Percentiles rank a stretch among this genome's conserved stretches.
These are phyloP conservation scores for Trypanosoma boissoni DNA, from an alignment of 208 protist species.

Conservation along the genomic window DNA sequence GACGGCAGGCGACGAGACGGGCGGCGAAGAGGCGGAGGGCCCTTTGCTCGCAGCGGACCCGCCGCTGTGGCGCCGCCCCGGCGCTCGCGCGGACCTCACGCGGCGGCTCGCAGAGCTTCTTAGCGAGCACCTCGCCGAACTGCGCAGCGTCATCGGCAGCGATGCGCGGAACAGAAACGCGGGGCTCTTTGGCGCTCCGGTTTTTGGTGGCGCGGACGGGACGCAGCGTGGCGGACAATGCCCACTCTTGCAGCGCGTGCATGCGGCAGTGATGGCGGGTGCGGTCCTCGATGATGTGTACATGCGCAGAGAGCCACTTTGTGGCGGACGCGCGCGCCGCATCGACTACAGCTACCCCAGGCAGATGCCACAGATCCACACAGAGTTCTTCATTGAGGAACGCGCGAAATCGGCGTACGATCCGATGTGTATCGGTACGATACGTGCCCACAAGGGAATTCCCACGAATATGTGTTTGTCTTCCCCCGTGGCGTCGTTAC, in stretches of 20 bases:
- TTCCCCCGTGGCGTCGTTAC: too few species aligned
- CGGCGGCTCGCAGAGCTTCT: slow-evolving; percentile 9
- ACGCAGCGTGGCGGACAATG: neutral
- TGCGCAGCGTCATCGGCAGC: neutral
- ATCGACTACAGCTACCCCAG: slow-evolving; percentile 42
- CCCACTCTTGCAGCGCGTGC: neutral
- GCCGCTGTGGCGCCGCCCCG: too few species aligned
- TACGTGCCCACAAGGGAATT: too few species aligned
- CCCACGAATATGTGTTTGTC: too few species aligned
- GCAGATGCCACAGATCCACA: slow-evolving; percentile 57
- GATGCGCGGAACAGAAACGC: slow-evolving; percentile 2
- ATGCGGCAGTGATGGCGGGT: slow-evolving; percentile 34
- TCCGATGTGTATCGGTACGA: slow-evolving; percentile 24
- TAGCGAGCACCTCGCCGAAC: slow-evolving; percentile 8
- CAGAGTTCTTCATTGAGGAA: slow-evolving; percentile 53
- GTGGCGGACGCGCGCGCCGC: slow-evolving; percentile 36
- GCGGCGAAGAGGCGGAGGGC: too few species aligned
- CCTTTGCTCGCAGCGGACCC: too few species aligned
- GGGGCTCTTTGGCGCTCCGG: neutral
- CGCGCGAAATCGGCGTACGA: slow-evolving; percentile 49
- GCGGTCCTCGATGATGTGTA: slow-evolving; percentile 60
- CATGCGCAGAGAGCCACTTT: slow-evolving; percentile 21
- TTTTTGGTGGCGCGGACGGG: neutral
- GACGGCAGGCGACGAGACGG: slow-evolving; percentile 17
- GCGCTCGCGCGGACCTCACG: too few species aligned